phyloP scores from a whole-genome alignment of 2,329 filamentous ascomycete species.

The Pochonia chlamydosporia region DNA sequence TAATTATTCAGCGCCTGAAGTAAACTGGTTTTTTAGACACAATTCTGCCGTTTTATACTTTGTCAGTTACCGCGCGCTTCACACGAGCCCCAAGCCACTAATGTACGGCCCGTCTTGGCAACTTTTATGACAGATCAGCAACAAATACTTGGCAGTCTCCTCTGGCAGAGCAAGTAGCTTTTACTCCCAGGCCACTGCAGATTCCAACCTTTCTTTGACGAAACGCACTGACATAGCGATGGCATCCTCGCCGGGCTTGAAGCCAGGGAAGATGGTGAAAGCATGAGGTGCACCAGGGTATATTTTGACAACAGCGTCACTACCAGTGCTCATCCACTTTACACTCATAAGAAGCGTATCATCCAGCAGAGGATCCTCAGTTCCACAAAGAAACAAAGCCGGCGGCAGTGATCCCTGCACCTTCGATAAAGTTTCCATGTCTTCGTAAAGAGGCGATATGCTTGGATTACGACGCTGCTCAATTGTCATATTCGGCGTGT shows the following conservation, averaged over 20 bases:
- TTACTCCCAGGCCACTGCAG: no score
- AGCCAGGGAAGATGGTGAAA: slow-evolving; percentile 25
- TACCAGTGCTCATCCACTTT: slow-evolving; percentile 37
- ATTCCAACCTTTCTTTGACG: slow-evolving; percentile 8
- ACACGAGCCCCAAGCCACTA: no score
- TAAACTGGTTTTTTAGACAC: no score
- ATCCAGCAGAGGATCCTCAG: slow-evolving; percentile 35
- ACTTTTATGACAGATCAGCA: no score
- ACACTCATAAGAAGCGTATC: slow-evolving; percentile 42
- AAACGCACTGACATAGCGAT: slow-evolving; percentile 9
- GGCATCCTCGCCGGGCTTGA: slow-evolving; percentile 12
- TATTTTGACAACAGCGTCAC: slow-evolving; percentile 39
- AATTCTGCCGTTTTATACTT: no score
- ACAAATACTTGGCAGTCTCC: no score
- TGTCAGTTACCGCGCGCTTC: no score
- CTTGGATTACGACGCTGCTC: not conserved
- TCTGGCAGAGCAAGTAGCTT: no score
- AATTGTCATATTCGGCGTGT: not conserved
- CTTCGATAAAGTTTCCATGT: not conserved
- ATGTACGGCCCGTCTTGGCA: no score
- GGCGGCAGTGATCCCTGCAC: slow-evolving; percentile 33
- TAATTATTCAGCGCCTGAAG: no score
- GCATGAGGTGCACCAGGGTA: slow-evolving; percentile 50
- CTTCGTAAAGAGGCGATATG: not conserved
- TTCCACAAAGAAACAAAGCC: slow-evolving; percentile 49